These are phyloP conservation scores for Corniculantispora saksenae DNA, from an alignment of 2,329 filamentous ascomycete species.

Conservation along the genomic window DNA sequence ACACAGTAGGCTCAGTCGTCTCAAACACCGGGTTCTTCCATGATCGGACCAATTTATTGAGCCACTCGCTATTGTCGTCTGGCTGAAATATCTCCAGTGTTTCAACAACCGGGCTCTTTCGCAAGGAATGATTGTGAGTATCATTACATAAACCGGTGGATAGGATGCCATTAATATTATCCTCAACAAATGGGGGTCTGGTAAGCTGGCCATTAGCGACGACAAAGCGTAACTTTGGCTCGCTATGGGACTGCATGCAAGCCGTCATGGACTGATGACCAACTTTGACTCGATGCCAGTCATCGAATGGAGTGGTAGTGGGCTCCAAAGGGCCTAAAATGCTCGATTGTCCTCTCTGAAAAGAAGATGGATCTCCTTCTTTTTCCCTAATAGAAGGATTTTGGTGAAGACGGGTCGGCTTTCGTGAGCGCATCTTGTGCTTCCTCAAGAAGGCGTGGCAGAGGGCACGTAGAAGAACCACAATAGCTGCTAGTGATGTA, in stretches of 20 bases:
- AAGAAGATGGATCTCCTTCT: not conserved
- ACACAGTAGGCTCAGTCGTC: slow-evolving; percentile 47
- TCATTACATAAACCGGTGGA: not conserved
- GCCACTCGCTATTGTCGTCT: slow-evolving; percentile 49
- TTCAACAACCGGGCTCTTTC: not conserved
- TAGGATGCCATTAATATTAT: not conserved
- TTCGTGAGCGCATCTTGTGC: slow-evolving; percentile 65
- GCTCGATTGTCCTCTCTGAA: not conserved
- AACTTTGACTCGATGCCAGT: slow-evolving; percentile 40
- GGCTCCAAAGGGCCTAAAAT: not conserved
- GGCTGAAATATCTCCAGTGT: slow-evolving; percentile 5
- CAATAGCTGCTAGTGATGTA: slow-evolving; percentile 46
- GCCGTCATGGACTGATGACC: slow-evolving; percentile 22
- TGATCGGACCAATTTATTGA: slow-evolving; percentile 58
- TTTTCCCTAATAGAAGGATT: not conserved
- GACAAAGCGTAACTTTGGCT: slow-evolving; percentile 31
- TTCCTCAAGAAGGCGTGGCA: slow-evolving; percentile 74
- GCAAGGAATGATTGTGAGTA: not conserved
- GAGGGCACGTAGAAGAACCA: slow-evolving; percentile 68
- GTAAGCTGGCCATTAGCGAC: slow-evolving; percentile 43
- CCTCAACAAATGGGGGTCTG: slow-evolving; percentile 47
- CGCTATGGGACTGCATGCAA: not conserved
- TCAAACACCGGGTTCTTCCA: slow-evolving; percentile 81
- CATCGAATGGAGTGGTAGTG: slow-evolving; percentile 33
- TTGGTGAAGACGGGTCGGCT: slow-evolving; percentile 23